Evolutionary conservation across 768 basidiomycete genomes (phyloP).

Genomic region (Mycena floridula): DNA sequence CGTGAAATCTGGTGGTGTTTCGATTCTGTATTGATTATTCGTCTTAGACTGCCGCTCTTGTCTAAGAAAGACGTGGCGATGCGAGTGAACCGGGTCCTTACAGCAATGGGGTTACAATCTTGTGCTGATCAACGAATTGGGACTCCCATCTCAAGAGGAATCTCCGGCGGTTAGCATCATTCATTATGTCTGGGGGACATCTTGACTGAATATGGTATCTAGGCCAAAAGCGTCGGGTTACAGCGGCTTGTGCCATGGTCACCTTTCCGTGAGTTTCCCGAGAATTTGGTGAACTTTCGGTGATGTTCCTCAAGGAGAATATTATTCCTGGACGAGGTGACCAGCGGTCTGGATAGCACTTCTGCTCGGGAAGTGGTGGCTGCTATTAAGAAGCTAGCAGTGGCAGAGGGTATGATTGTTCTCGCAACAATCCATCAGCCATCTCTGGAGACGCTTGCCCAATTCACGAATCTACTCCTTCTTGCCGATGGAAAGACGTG

Average conservation of each 20-base stretch:
- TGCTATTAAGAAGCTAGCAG: conserved; percentile 37
- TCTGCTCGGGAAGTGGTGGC: conserved; percentile 36
- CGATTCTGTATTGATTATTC: conserved; percentile 13
- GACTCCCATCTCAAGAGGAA: conserved; percentile 50
- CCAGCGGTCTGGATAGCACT: conserved; percentile 49
- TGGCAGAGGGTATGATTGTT: conserved; percentile 45
- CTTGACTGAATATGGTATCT: background rate
- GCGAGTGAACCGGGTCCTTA: conserved; percentile 39
- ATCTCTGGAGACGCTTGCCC: conserved; percentile 48
- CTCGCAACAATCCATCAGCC: conserved; percentile 69
- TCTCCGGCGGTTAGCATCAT: conserved; percentile 41
- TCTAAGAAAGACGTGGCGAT: conserved; percentile 26
- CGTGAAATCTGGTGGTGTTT: too few relatives aligned
- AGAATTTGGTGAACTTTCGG: background rate
- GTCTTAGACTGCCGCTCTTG: conserved; percentile 28
- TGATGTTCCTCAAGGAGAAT: conserved; percentile 30
- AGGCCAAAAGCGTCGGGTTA: conserved; percentile 59
- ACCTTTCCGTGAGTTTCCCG: conserved; percentile 36
- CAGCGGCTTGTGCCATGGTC: conserved; percentile 55
- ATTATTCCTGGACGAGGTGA: conserved; percentile 59
- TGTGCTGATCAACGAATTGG: conserved; percentile 49
- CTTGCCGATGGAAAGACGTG: conserved; percentile 46
- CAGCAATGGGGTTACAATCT: conserved; percentile 39
- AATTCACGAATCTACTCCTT: conserved; percentile 56
- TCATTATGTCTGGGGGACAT: background rate